Evolutionary conservation across 768 basidiomycete species (phyloP).

Genomic region (Collybiopsis confluens): DNA sequence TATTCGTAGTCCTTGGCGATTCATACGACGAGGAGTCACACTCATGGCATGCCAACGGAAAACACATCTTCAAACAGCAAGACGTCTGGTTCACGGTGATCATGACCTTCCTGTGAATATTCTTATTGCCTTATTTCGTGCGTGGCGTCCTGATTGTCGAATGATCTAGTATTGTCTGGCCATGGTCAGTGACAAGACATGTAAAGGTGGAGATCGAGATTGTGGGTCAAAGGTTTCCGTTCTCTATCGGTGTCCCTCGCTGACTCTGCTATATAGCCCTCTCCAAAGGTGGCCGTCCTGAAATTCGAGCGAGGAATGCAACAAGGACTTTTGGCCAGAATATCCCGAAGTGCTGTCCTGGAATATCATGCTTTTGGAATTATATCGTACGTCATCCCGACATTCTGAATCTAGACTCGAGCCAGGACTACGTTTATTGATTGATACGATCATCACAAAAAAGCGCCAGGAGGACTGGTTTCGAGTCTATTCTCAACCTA

Average conservation of each 20-base stretch:
- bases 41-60: slow-evolving; percentile 57
- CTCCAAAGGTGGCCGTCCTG: slow-evolving; percentile 74
- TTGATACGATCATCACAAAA: no score
- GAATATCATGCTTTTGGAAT: slow-evolving; percentile 87
- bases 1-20: slow-evolving; percentile 68
- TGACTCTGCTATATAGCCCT: slow-evolving; percentile 47
- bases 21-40: slow-evolving; percentile 53
- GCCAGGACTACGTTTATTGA: no score
- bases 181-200: slow-evolving; percentile 74
- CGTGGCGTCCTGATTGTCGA: neutral
- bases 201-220: slow-evolving; percentile 78
- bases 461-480: no score
- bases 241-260: neutral
- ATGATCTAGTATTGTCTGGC: slow-evolving; percentile 53
- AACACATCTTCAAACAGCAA: slow-evolving; percentile 60
- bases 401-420: no score
- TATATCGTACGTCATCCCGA: slow-evolving; percentile 56
- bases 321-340: slow-evolving; percentile 74
- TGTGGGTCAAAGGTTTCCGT: slow-evolving; percentile 43
- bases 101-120: slow-evolving; percentile 67
- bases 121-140: neutral
- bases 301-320: slow-evolving; percentile 85
- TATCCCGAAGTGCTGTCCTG: slow-evolving; percentile 70
- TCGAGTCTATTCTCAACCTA: no score
- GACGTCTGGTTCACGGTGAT: slow-evolving; percentile 76